Percentiles rank a stretch among this genome's conserved stretches.
phyloP scores from a whole-genome alignment of 805 yeast genomes.

The Tetrapisispora taiwanensis region DNA sequence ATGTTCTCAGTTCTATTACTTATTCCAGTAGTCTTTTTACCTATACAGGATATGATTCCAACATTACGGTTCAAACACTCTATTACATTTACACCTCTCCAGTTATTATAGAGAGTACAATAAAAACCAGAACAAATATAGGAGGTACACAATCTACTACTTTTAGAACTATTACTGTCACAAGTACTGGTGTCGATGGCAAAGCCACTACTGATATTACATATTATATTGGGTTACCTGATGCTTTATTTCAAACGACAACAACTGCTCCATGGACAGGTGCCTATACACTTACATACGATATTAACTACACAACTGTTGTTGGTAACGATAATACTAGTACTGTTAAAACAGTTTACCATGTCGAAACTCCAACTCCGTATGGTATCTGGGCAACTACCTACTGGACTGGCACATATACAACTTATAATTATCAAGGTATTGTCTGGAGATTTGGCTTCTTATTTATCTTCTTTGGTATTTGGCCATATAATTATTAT shows the following conservation, averaged over 20 bases:
- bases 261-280: constrained; percentile 2
- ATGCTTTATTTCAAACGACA: not conserved
- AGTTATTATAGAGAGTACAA: not conserved
- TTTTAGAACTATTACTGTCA: not conserved
- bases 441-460: not conserved
- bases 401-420: constrained; percentile 1
- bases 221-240: not conserved
- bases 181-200: not conserved
- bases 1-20: constrained; percentile 3
- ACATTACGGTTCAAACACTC: constrained; percentile 7
- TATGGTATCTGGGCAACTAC: not conserved
- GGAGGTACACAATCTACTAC: not conserved
- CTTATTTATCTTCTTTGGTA: not conserved
- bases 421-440: not conserved
- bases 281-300: not conserved
- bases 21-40: constrained; percentile 5
- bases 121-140: not conserved
- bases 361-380: constrained; percentile 7
- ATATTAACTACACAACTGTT: not conserved
- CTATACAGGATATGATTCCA: constrained; percentile 8
- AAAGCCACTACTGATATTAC: not conserved
- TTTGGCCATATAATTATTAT: not conserved
- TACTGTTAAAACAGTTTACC: constrained; percentile 4
- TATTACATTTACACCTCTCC: constrained; percentile 8
- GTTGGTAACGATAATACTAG: constrained; percentile 1